These are phyloP conservation scores for Chamaecrista fasciculata DNA, from an alignment of 306 rosid species.

Conservation along the genomic window DNA sequence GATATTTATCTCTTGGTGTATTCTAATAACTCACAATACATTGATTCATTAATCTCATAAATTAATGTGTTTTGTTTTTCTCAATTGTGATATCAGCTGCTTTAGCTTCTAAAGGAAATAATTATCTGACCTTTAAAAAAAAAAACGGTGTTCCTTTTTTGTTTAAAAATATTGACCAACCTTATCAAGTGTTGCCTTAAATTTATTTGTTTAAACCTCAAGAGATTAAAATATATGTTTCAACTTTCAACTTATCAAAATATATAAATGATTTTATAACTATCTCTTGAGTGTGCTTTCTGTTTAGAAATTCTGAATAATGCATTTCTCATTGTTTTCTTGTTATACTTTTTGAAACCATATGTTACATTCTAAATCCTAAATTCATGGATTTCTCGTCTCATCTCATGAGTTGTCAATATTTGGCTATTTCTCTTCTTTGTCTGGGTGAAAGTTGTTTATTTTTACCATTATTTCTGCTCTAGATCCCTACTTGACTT, in stretches of 20 bases:
- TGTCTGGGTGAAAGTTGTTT: neutral
- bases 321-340: constrained; percentile 4
- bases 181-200: neutral
- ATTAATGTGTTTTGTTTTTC: neutral
- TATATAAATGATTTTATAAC: neutral
- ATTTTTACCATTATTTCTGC: neutral
- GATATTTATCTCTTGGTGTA: neutral
- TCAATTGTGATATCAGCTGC: neutral
- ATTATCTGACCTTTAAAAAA: neutral
- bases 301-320: constrained; percentile 7
- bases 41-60: neutral
- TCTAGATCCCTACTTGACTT: constrained; percentile 21
- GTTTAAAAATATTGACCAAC: neutral
- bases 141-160: neutral
- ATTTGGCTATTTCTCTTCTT: neutral
- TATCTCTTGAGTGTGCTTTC: constrained; percentile 13
- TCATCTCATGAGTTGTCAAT: constrained; percentile 10
- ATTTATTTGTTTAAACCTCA: neutral
- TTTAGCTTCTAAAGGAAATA: neutral
- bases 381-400: constrained; percentile 7
- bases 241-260: constrained; percentile 1
- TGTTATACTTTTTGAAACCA: constrained; percentile 5
- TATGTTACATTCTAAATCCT: neutral
- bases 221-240: neutral
- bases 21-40: neutral